Evolutionary conservation across 495 filamentous ascomycete species (phyloP).

Genomic region (Annulohypoxylon nitens): DNA sequence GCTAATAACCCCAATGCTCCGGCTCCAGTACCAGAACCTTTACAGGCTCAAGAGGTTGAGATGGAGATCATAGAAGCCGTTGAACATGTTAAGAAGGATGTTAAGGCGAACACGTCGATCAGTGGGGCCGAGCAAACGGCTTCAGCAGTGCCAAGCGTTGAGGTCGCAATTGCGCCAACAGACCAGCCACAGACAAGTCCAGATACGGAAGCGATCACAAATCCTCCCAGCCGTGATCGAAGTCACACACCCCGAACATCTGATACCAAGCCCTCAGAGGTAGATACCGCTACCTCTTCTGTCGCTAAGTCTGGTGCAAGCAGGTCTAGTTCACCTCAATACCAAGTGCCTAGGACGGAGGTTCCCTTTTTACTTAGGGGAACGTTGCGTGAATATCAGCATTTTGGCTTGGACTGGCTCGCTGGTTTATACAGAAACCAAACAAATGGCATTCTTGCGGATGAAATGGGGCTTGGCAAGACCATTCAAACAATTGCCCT

Average conservation of each 20-base stretch:
- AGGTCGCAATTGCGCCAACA: constrained; percentile 38
- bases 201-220: constrained; percentile 56
- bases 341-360: constrained; percentile 72
- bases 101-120: constrained; percentile 45
- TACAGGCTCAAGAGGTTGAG: constrained; percentile 40
- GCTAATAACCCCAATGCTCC: constrained; percentile 29
- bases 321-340: constrained; percentile 59
- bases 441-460: constrained; percentile 97
- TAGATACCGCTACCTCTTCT: constrained; percentile 74
- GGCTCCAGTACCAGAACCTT: constrained; percentile 24
- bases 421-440: constrained; percentile 90
- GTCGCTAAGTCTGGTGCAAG: constrained; percentile 61
- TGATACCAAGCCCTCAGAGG: constrained; percentile 77
- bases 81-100: constrained; percentile 54
- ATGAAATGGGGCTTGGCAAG: constrained; percentile 99
- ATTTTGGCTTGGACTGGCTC: constrained; percentile 96
- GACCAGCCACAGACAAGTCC: constrained; percentile 47
- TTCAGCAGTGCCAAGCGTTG: constrained; percentile 39
- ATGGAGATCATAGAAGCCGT: constrained; percentile 49
- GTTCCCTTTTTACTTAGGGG: constrained; percentile 92
- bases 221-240: constrained; percentile 56
- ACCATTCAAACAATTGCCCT: constrained; percentile 98
- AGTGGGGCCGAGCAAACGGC: constrained; percentile 39
- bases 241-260: constrained; percentile 70
- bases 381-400: constrained; percentile 95